Conservation (phyloP, 2,329 filamentous ascomycete genomes). For the Fusarium proliferatum region DNA sequence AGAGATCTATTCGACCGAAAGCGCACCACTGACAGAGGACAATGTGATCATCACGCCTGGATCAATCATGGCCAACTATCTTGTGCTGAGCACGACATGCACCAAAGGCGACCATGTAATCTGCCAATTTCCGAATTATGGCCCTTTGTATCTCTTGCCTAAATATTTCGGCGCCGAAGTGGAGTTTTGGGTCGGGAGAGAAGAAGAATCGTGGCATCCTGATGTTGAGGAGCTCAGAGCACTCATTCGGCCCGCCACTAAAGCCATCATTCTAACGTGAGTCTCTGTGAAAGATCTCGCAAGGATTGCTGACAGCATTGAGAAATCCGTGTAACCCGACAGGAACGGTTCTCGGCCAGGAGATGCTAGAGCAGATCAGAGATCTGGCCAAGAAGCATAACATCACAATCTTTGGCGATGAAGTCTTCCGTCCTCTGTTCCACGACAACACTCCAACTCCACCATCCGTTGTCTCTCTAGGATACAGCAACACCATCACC, state of each 20-base stretch:
- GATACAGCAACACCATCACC: not conserved
- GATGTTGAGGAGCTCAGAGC: not conserved
- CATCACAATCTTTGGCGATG: not conserved
- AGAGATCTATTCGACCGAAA: not conserved
- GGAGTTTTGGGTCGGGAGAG: not conserved
- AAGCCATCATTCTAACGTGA: not conserved
- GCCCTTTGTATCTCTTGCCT: not conserved
- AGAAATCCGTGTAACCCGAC: not conserved
- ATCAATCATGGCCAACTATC: not conserved
- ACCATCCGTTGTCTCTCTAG: not conserved
- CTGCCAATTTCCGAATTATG: not conserved
- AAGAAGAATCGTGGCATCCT: not conserved
- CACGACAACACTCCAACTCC: not conserved
- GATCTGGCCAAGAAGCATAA: not conserved
- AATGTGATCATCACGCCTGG: not conserved
- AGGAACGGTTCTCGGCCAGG: not conserved
- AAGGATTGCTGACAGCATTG: not conserved
- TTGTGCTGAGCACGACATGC: not conserved
- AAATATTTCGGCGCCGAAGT: not conserved
- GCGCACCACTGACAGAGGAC: not conserved
- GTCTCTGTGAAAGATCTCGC: accelerated
- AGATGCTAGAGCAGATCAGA: not conserved
- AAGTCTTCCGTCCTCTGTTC: not conserved
- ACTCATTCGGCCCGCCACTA: not conserved
- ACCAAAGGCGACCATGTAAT: not conserved